Conservation (phyloP, 768 basidiomycete genomes). For the Mycena pura region DNA sequence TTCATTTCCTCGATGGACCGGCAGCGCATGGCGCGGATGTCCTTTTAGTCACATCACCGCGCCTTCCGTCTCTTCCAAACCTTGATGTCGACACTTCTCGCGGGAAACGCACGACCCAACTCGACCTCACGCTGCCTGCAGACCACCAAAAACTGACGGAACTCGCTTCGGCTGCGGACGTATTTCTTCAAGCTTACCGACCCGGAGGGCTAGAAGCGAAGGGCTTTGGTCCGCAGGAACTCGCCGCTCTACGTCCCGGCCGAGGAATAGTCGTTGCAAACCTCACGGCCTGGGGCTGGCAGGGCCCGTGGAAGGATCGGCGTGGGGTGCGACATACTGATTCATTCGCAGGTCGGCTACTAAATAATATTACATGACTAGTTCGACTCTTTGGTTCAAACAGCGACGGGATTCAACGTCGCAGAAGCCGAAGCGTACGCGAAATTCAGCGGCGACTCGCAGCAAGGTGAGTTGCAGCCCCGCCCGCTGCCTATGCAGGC, state of each 20-base stretch:
- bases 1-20: no score
- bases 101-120: slow-evolving; percentile 68
- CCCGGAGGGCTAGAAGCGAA: slow-evolving; percentile 55
- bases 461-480: slow-evolving; percentile 12
- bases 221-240: slow-evolving; percentile 53
- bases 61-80: slow-evolving; percentile 55
- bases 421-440: slow-evolving; percentile 60
- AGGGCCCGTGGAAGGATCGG: slow-evolving; percentile 61
- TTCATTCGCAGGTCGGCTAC: neutral
- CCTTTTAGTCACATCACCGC: slow-evolving; percentile 60
- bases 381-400: slow-evolving; percentile 74
- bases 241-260: slow-evolving; percentile 46
- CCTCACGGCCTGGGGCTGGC: slow-evolving; percentile 62
- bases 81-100: slow-evolving; percentile 66
- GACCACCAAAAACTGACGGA: slow-evolving; percentile 42
- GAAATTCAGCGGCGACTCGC: slow-evolving; percentile 33
- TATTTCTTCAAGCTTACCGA: slow-evolving; percentile 68
- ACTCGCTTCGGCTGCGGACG: slow-evolving; percentile 53
- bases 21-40: slow-evolving; percentile 65
- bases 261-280: slow-evolving; percentile 63
- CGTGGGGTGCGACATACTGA: slow-evolving; percentile 48
- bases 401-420: slow-evolving; percentile 64
- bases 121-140: slow-evolving; percentile 48
- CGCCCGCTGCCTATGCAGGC: slow-evolving; percentile 62
- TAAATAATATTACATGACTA: slow-evolving; percentile 29